Evolutionary conservation across 2,329 filamentous ascomycete genomes (phyloP).

Genomic region (Didymellaceae sp.): DNA sequence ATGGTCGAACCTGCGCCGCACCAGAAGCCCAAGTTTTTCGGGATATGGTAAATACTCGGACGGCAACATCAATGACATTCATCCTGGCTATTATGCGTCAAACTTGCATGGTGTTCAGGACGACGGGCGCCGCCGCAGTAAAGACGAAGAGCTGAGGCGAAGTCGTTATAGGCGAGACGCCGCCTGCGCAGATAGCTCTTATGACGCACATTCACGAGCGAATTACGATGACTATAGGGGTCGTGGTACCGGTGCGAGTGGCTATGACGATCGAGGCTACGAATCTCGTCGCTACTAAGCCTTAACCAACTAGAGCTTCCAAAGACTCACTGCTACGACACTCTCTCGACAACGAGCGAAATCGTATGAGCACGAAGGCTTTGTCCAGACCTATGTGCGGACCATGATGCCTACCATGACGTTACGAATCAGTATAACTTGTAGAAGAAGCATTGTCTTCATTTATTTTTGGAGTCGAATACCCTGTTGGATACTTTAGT

Average conservation of each 20-base stretch:
- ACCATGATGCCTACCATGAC: too few species aligned
- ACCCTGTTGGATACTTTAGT: neutral
- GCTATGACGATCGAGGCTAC: constrained; percentile 39
- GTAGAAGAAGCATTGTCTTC: too few species aligned
- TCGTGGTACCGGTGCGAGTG: constrained; percentile 32
- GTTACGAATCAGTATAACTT: too few species aligned
- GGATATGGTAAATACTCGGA: constrained; percentile 45
- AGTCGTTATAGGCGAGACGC: constrained; percentile 37
- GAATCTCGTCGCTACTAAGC: constrained; percentile 40
- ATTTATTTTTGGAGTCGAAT: neutral
- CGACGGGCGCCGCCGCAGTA: constrained; percentile 37
- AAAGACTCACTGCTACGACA: too few species aligned
- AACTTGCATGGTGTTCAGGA: constrained; percentile 44
- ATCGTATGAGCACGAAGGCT: too few species aligned
- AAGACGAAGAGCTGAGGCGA: constrained; percentile 39
- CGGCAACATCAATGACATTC: constrained; percentile 39
- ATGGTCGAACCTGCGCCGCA: constrained; percentile 39
- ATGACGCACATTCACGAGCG: constrained; percentile 38
- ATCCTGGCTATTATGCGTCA: constrained; percentile 39
- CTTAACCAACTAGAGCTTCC: neutral
- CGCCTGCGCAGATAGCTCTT: constrained; percentile 33
- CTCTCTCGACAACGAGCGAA: too few species aligned
- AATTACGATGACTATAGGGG: constrained; percentile 41
- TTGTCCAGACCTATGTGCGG: too few species aligned
- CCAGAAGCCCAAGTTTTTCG: constrained; percentile 45